Conservation (phyloP, 768 basidiomycete genomes). For the Amanita rimosa region DNA sequence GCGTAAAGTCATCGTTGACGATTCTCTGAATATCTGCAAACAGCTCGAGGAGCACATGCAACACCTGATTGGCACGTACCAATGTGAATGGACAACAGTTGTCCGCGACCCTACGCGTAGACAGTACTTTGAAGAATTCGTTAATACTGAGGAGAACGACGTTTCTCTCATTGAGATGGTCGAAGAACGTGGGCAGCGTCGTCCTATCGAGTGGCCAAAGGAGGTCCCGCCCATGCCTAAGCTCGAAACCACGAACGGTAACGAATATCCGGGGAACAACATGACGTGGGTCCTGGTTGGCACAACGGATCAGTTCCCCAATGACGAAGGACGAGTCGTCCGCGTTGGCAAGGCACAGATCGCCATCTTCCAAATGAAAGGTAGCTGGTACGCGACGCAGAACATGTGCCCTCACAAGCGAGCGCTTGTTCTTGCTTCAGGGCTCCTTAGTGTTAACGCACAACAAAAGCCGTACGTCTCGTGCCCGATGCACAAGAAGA, state of each 20-base stretch:
- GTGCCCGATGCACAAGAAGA: slow-evolving; percentile 41
- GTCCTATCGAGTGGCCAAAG: slow-evolving; percentile 64
- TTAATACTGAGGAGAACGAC: slow-evolving; percentile 43
- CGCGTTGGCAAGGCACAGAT: slow-evolving; percentile 58
- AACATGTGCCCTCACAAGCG: slow-evolving; percentile 46
- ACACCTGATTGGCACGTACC: slow-evolving; percentile 50
- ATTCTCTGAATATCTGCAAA: slow-evolving; percentile 60
- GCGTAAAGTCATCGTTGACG: slow-evolving; percentile 51
- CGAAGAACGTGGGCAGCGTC: slow-evolving; percentile 46
- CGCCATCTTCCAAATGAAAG: slow-evolving; percentile 51
- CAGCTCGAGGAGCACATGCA: slow-evolving; percentile 61
- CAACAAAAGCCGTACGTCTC: slow-evolving; percentile 32
- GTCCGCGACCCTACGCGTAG: slow-evolving; percentile 26
- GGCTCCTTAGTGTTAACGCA: slow-evolving; percentile 54
- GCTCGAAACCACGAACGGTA: slow-evolving; percentile 21
- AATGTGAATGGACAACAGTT: slow-evolving; percentile 60
- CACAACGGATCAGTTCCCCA: background rate
- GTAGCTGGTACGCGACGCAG: slow-evolving; percentile 56
- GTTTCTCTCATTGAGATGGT: slow-evolving; percentile 35
- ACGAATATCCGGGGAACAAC: slow-evolving; percentile 25
- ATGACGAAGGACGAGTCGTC: slow-evolving; percentile 25
- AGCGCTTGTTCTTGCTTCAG: slow-evolving; percentile 62
- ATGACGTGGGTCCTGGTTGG: slow-evolving; percentile 13
- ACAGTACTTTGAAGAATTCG: slow-evolving; percentile 25
- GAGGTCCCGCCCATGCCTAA: slow-evolving; percentile 28